These are phyloP conservation scores for Polygonum maritimum DNA, from an alignment of 148 eudicot genomes.

Conservation along the genomic window DNA sequence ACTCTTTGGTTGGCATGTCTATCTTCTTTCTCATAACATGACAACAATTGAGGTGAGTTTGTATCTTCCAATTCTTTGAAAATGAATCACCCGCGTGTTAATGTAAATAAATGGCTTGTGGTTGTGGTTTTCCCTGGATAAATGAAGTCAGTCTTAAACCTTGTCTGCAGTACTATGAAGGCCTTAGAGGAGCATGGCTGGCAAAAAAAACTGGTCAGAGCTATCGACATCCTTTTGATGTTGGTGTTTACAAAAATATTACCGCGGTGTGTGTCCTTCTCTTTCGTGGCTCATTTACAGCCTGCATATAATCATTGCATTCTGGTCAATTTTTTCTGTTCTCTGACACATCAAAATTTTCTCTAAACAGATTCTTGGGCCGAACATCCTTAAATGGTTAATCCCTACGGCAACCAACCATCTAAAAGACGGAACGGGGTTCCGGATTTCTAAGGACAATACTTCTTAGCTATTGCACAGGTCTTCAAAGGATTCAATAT, in stretches of 20 bases:
- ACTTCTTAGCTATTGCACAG: background rate
- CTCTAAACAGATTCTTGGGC: conserved; percentile 47
- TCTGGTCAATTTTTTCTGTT: background rate
- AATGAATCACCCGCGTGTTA: background rate
- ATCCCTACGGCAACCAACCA: conserved; percentile 49
- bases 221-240: conserved; percentile 53
- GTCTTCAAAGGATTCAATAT: background rate
- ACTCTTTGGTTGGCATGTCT: conserved; percentile 56
- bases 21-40: conserved; percentile 47
- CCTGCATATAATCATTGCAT: background rate
- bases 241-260: conserved; percentile 50
- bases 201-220: conserved; percentile 56
- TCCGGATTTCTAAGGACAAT: conserved; percentile 39
- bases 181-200: conserved; percentile 48
- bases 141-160: background rate
- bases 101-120: background rate
- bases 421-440: conserved; percentile 53
- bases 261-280: conserved; percentile 25
- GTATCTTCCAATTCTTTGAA: conserved; percentile 5
- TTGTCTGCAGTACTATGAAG: conserved; percentile 40
- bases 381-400: conserved; percentile 53
- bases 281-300: background rate
- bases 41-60: conserved; percentile 59
- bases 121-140: background rate
- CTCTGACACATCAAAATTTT: background rate